Conservation (phyloP, 495 filamentous ascomycete species). For the Penicillium daleae region DNA sequence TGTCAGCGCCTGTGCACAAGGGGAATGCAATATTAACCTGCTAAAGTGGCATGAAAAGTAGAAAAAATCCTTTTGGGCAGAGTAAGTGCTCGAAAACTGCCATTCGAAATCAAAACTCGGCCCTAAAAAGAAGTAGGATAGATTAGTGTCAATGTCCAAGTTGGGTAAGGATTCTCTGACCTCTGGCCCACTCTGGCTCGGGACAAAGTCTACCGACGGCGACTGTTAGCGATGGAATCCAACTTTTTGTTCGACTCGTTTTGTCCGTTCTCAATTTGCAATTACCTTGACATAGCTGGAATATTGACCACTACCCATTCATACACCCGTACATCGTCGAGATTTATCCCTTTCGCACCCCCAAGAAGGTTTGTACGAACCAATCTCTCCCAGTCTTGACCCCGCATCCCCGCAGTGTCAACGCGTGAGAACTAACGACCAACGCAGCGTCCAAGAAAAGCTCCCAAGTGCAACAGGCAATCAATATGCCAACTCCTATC, state of each 20-base stretch:
- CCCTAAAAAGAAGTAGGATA: neutral
- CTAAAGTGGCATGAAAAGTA: neutral
- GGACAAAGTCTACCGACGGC: constrained; percentile 5
- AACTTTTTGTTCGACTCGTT: neutral
- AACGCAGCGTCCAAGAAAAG: neutral
- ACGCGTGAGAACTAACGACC: neutral
- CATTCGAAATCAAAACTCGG: neutral
- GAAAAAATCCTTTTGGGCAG: neutral
- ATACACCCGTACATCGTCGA: neutral
- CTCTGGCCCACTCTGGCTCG: neutral
- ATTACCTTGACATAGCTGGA: neutral
- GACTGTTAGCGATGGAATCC: neutral
- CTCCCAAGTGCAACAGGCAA: neutral
- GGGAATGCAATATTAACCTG: no score
- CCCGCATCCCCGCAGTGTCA: constrained; percentile 12
- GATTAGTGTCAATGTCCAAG: neutral
- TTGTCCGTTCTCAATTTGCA: neutral
- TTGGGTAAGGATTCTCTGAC: neutral
- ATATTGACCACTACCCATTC: neutral
- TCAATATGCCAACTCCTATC: constrained; percentile 47
- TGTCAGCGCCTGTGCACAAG: no score
- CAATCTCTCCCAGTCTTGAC: neutral
- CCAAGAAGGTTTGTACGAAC: neutral
- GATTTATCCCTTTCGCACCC: neutral
- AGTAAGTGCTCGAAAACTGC: neutral